These are phyloP conservation scores for Aureobasidium sp. DNA, from an alignment of 2,329 filamentous ascomycete genomes.

Conservation along the genomic window DNA sequence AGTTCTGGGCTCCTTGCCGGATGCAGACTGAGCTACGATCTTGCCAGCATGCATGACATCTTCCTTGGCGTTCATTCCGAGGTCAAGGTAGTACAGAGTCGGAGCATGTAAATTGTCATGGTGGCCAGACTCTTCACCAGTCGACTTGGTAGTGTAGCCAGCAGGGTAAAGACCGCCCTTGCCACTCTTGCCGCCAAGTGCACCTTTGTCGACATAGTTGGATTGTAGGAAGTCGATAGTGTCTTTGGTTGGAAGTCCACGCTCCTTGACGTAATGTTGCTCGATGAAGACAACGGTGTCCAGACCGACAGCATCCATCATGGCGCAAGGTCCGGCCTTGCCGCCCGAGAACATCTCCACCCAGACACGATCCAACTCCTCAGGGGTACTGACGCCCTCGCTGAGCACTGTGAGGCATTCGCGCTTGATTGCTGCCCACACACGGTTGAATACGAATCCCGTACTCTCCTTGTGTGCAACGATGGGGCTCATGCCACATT, in stretches of 20 bases:
- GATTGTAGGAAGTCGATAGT: slow-evolving; percentile 41
- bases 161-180: slow-evolving; percentile 18
- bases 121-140: neutral
- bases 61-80: slow-evolving; percentile 15
- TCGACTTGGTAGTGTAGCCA: neutral
- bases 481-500: slow-evolving; percentile 38
- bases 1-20: slow-evolving; percentile 39
- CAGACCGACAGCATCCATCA: slow-evolving; percentile 46
- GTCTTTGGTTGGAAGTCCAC: slow-evolving; percentile 33
- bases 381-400: slow-evolving; percentile 43
- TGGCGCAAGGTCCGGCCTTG: slow-evolving; percentile 29
- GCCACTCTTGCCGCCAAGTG: slow-evolving; percentile 33
- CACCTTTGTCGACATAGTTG: slow-evolving; percentile 41
- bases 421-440: slow-evolving; percentile 53
- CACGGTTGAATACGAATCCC: slow-evolving; percentile 49
- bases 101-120: slow-evolving; percentile 4
- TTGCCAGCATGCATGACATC: slow-evolving; percentile 45
- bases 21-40: slow-evolving; percentile 48
- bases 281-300: slow-evolving; percentile 51
- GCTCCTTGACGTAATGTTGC: slow-evolving; percentile 45
- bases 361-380: slow-evolving; percentile 45
- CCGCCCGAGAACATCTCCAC: slow-evolving; percentile 32
- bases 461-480: slow-evolving; percentile 40
- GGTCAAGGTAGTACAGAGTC: neutral
- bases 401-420: slow-evolving; percentile 44